These are phyloP conservation scores for Nicotiana benthamiana DNA, from an alignment of 257 asterid genomes.

Conservation along the genomic window DNA sequence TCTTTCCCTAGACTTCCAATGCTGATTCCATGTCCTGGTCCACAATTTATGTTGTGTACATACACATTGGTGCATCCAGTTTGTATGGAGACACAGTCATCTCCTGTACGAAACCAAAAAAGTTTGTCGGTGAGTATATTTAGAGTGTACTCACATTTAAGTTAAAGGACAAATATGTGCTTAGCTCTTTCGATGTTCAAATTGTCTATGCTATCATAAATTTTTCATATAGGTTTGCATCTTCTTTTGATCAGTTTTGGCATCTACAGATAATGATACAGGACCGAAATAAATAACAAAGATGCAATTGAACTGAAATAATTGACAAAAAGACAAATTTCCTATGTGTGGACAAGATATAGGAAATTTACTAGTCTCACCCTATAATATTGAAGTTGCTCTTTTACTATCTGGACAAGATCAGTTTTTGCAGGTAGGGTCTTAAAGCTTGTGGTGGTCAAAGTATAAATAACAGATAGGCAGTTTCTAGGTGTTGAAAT, in stretches of 20 bases:
- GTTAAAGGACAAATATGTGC: neutral
- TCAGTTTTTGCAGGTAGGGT: slow-evolving; percentile 16
- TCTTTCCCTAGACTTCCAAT: slow-evolving; percentile 83
- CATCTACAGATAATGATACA: neutral
- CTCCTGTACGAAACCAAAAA: slow-evolving; percentile 42
- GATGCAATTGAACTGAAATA: neutral
- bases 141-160: neutral
- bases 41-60: slow-evolving; percentile 63
- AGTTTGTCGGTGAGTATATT: neutral
- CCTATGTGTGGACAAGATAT: slow-evolving; percentile 14
- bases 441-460: slow-evolving; percentile 15
- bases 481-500: slow-evolving; percentile 24
- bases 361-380: slow-evolving; percentile 10
- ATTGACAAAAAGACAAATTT: neutral
- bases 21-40: slow-evolving; percentile 97
- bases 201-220: neutral
- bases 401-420: slow-evolving; percentile 11
- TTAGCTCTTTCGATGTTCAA: neutral
- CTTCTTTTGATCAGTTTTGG: neutral
- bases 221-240: neutral
- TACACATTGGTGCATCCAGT: slow-evolving; percentile 74
- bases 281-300: neutral
- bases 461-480: slow-evolving; percentile 16
- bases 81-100: slow-evolving; percentile 81
- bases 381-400: neutral